Percentiles rank a stretch among this genome's conserved stretches.
Conservation (phyloP, 257 asterid genomes). For the Solanum peruvianum region DNA sequence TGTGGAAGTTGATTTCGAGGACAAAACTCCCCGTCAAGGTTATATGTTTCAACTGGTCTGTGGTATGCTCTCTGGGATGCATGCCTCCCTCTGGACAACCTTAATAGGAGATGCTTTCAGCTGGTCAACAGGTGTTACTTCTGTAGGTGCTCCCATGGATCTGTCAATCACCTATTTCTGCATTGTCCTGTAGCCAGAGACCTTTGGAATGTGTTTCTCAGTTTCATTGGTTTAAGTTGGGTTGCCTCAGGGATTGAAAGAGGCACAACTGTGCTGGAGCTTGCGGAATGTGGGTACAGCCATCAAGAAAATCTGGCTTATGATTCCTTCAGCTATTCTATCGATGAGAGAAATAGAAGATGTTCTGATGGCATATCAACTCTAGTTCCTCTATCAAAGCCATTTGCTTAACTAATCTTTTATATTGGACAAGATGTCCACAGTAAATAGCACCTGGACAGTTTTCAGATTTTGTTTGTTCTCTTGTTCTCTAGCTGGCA, state of each 20-base stretch:
- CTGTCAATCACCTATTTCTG: neutral
- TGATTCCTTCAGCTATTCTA: neutral
- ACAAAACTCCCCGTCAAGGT: neutral
- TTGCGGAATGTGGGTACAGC: neutral
- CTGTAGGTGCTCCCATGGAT: neutral
- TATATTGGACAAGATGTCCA: neutral
- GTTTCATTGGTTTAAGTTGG: neutral
- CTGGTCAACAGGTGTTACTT: neutral
- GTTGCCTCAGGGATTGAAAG: neutral
- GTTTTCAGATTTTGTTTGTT: neutral
- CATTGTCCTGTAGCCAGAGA: neutral
- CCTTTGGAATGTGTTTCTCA: neutral
- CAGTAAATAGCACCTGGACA: neutral
- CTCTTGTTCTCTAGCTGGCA: neutral
- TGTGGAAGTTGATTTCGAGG: neutral
- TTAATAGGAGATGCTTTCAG: neutral
- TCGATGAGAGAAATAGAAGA: neutral
- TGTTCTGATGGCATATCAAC: neutral
- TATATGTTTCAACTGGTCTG: neutral
- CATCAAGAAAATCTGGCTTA: neutral
- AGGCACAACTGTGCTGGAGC: neutral
- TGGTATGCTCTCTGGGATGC: neutral
- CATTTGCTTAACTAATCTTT: neutral
- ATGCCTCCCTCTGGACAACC: neutral
- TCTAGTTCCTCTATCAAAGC: neutral